phyloP scores from a whole-genome alignment of 1,284 basidiomycete species.

The Flammula alnicola region DNA sequence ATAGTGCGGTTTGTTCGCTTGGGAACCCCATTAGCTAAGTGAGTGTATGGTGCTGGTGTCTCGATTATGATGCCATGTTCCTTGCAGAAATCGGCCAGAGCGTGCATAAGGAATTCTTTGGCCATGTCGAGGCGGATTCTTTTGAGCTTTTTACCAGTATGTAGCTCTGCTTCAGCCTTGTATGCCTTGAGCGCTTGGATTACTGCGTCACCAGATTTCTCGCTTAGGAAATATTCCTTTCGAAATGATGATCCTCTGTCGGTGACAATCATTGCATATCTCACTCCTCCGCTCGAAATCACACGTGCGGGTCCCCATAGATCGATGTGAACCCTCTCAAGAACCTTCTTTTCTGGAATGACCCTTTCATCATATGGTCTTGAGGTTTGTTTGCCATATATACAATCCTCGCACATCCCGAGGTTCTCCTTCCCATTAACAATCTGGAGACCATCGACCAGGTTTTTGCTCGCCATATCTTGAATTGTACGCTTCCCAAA shows the following conservation, averaged over 20 bases:
- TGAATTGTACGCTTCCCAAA: slow-evolving; percentile 13
- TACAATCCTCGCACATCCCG: slow-evolving; percentile 27
- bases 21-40: too few relatives aligned
- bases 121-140: not conserved
- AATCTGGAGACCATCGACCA: slow-evolving; percentile 26
- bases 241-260: slow-evolving; percentile 16
- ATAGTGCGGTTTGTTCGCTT: too few relatives aligned
- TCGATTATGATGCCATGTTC: not conserved
- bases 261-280: slow-evolving; percentile 18
- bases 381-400: slow-evolving; percentile 25
- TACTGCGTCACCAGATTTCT: not conserved
- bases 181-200: too few relatives aligned
- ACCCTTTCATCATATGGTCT: slow-evolving; percentile 24
- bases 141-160: too few relatives aligned
- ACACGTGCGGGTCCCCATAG: slow-evolving; percentile 26
- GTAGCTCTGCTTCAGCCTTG: too few relatives aligned
- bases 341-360: slow-evolving; percentile 11
- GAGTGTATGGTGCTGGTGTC: too few relatives aligned
- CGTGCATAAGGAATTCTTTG: not conserved
- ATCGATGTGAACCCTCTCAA: slow-evolving; percentile 26
- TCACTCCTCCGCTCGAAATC: slow-evolving; percentile 17
- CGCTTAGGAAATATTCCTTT: not conserved
- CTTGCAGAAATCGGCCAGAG: not conserved
- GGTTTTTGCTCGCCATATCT: slow-evolving; percentile 8
- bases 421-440: not conserved